Percentiles rank a stretch among this genome's conserved stretches.
Conservation (phyloP, 2,329 filamentous ascomycete species). For the Fusarium sp. region DNA sequence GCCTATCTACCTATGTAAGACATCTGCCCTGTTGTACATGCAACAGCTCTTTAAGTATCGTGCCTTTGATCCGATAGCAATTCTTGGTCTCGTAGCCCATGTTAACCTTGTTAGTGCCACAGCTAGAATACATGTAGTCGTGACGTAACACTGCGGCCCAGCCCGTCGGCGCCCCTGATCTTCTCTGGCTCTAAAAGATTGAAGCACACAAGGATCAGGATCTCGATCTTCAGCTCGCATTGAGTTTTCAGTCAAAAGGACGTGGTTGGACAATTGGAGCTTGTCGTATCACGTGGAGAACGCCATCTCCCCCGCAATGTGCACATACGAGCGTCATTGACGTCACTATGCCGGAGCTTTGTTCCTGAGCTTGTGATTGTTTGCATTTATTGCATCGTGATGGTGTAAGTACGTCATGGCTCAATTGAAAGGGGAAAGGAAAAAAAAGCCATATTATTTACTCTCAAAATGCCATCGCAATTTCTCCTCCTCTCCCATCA, state of each 20-base stretch:
- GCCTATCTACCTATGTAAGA: too few species aligned
- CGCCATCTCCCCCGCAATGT: constrained; percentile 33
- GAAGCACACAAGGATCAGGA: constrained; percentile 13
- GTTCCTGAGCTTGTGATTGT: constrained; percentile 25
- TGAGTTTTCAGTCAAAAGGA: constrained; percentile 1
- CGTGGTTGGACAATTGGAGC: constrained; percentile 27
- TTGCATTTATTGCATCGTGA: constrained; percentile 37
- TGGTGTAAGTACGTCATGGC: constrained; percentile 35
- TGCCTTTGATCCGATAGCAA: neutral
- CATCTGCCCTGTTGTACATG: too few species aligned
- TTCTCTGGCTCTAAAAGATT: neutral
- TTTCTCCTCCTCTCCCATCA: neutral
- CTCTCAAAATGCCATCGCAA: constrained; percentile 15
- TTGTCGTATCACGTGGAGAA: constrained; percentile 14
- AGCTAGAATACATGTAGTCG: constrained; percentile 6
- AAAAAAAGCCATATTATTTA: neutral
- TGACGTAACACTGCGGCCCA: constrained; percentile 32
- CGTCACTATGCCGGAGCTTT: constrained; percentile 41
- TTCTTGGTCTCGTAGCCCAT: neutral
- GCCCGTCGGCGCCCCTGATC: constrained; percentile 29
- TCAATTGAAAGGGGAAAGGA: constrained; percentile 3
- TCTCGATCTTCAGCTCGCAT: constrained; percentile 12
- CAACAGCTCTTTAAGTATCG: too few species aligned
- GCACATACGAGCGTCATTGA: constrained; percentile 41
- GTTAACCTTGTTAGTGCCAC: constrained; percentile 6